These are phyloP conservation scores for Phytophthora brassicae DNA, from an alignment of 352 stramenopile genomes.

Conservation along the genomic window DNA sequence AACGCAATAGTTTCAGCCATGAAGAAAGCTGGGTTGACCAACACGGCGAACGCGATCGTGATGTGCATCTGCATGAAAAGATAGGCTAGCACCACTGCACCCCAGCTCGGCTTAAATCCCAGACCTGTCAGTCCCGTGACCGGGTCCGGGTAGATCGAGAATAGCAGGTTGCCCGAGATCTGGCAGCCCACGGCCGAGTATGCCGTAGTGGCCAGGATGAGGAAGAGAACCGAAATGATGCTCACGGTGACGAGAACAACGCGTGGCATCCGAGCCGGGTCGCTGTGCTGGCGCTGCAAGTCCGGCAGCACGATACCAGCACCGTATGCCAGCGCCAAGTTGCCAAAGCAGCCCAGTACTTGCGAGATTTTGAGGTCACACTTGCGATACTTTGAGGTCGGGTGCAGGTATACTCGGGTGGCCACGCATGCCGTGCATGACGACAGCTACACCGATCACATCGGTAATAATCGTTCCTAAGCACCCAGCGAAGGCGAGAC, in stretches of 20 bases:
- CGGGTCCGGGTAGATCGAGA: conserved; percentile 56
- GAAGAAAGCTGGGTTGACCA: conserved; percentile 33
- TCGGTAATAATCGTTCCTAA: conserved; percentile 47
- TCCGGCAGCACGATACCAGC: conserved; percentile 53
- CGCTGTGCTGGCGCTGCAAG: conserved; percentile 51
- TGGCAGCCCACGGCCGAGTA: conserved; percentile 59
- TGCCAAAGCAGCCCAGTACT: conserved; percentile 49
- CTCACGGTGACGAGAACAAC: conserved; percentile 48
- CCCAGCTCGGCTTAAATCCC: conserved; percentile 34
- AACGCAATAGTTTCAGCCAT: conserved; percentile 26
- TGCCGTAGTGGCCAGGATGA: conserved; percentile 37
- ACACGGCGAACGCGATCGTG: conserved; percentile 32
- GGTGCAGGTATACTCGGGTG: too few species aligned
- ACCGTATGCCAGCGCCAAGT: conserved; percentile 54
- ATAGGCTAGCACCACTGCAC: conserved; percentile 35
- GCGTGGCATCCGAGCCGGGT: conserved; percentile 46
- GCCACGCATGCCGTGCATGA: conserved; percentile 50
- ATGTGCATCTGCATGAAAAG: conserved; percentile 52
- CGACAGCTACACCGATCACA: conserved; percentile 39
- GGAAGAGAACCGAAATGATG: conserved; percentile 48
- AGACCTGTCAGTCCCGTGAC: conserved; percentile 31
- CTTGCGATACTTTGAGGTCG: too few species aligned
- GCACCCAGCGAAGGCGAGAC: conserved; percentile 35
- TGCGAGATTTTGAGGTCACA: too few species aligned
- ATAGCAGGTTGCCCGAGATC: conserved; percentile 70